These are phyloP conservation scores for Pleurostoma richardsiae DNA, from an alignment of 2,329 filamentous ascomycete species.

Conservation along the genomic window DNA sequence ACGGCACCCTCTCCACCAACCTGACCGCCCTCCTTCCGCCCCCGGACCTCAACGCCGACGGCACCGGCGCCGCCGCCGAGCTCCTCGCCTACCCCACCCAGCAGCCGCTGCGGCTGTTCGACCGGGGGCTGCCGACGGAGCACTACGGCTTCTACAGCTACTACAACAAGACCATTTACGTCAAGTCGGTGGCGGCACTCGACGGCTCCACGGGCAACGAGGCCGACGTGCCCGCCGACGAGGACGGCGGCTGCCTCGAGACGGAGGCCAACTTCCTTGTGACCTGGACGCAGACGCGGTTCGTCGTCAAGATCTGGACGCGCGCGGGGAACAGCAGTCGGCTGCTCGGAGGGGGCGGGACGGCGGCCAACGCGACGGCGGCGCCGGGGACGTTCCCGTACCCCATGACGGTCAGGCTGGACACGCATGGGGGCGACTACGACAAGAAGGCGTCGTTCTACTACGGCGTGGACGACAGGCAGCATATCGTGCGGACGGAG, in stretches of 20 bases:
- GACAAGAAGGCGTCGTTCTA: conserved; percentile 48
- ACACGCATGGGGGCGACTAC: conserved; percentile 56
- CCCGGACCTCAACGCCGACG: conserved; percentile 60
- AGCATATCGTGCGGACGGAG: conserved; percentile 36
- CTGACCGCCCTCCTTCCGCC: conserved; percentile 54
- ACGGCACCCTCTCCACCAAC: conserved; percentile 25
- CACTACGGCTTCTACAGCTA: conserved; percentile 95
- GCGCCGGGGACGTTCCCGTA: conserved; percentile 59
- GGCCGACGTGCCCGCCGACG: conserved; percentile 40
- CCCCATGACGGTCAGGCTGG: conserved; percentile 54
- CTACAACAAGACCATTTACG: conserved; percentile 81
- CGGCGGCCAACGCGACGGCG: conserved; percentile 22
- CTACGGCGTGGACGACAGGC: conserved; percentile 42
- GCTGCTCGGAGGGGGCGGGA: conserved; percentile 24
- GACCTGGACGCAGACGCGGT: conserved; percentile 56
- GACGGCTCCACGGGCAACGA: conserved; percentile 36
- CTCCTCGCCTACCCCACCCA: conserved; percentile 66
- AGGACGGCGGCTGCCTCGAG: conserved; percentile 48
- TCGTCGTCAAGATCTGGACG: conserved; percentile 64
- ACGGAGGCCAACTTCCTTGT: conserved; percentile 49
- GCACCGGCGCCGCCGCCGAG: conserved; percentile 65
- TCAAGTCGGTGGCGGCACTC: conserved; percentile 52
- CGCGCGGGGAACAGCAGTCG: conserved; percentile 36
- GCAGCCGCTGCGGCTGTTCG: conserved; percentile 81
- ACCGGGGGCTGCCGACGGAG: conserved; percentile 73